These are phyloP conservation scores for Vitis cinerea DNA, from an alignment of 164 flowering plant genomes.

Conservation along the genomic window DNA sequence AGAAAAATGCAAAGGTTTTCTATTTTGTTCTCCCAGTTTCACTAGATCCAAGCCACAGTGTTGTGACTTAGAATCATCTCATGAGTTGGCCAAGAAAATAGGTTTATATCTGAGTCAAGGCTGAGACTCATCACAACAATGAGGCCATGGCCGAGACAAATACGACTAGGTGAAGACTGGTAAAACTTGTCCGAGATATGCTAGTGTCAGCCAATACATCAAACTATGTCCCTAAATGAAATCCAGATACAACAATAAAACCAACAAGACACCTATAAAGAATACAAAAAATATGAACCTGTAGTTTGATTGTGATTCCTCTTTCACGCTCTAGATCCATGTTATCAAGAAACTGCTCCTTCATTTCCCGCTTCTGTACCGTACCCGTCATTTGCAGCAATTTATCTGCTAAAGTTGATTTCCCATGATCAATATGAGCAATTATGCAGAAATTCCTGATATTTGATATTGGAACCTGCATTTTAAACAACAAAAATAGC, in stretches of 20 bases:
- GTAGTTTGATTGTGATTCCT: conserved; percentile 95
- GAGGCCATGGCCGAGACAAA: too few relatives aligned
- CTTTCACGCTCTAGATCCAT: conserved; percentile 98
- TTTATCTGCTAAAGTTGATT: conserved; percentile 94
- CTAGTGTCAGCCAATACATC: too few relatives aligned
- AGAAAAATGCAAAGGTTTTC: too few relatives aligned
- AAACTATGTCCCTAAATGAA: too few relatives aligned
- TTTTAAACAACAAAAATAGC: not conserved
- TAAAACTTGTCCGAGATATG: too few relatives aligned
- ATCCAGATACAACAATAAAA: not conserved
- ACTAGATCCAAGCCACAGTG: too few relatives aligned
- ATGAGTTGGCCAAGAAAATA: too few relatives aligned
- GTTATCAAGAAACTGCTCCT: conserved; percentile 96
- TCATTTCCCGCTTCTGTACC: conserved; percentile 86
- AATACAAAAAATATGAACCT: conserved; percentile 38
- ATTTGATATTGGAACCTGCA: conserved; percentile 80
- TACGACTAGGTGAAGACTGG: too few relatives aligned
- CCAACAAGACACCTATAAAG: not conserved
- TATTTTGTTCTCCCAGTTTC: too few relatives aligned
- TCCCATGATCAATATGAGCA: conserved; percentile 98
- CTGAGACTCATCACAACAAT: too few relatives aligned
- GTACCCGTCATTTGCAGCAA: conserved; percentile 90
- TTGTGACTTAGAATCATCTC: too few relatives aligned
- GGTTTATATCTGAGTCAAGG: too few relatives aligned
- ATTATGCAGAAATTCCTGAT: conserved; percentile 91